phyloP scores from a whole-genome alignment of 345 rosid species.

The Sonneratia caseolaris region DNA sequence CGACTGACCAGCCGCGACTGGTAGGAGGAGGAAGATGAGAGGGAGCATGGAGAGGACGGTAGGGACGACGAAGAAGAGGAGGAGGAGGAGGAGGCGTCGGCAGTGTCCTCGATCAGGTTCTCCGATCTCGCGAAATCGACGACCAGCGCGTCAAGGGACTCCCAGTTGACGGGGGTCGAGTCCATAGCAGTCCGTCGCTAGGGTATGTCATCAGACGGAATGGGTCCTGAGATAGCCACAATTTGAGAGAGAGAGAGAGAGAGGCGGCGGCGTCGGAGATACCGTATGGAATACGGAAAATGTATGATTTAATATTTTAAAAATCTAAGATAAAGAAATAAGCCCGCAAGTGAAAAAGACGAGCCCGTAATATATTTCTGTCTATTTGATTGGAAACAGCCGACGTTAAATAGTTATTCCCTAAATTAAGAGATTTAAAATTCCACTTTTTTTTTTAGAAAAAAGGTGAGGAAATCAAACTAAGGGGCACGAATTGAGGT shows the following conservation, averaged over 20 bases:
- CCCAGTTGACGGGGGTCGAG: constrained; percentile 73
- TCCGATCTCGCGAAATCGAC: constrained; percentile 82
- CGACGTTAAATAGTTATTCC: no score
- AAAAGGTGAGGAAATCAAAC: no score
- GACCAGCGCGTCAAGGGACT: constrained; percentile 72
- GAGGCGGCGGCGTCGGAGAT: constrained; percentile 22
- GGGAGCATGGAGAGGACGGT: constrained; percentile 35
- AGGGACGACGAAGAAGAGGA: constrained; percentile 30
- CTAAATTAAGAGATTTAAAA: no score
- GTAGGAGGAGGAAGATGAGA: constrained; percentile 54
- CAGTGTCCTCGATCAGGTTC: constrained; percentile 48
- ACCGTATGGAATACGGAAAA: no score
- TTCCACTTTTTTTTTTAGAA: no score
- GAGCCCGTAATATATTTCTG: no score
- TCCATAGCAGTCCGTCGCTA: constrained; percentile 32
- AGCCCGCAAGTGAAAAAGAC: no score
- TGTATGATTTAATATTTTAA: no score
- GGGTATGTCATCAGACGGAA: constrained; percentile 9
- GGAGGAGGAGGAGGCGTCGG: constrained; percentile 11
- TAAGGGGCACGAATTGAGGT: no score
- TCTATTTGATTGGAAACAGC: no score
- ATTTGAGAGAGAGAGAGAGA: not conserved
- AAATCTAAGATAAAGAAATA: no score
- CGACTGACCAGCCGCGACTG: constrained; percentile 63
- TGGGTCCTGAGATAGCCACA: not conserved